Evolutionary conservation across 2,329 filamentous ascomycete genomes (phyloP), one percentile per base, ranked within the genome.

Genomic region (Pseudogymnoascus sp.): DNA sequence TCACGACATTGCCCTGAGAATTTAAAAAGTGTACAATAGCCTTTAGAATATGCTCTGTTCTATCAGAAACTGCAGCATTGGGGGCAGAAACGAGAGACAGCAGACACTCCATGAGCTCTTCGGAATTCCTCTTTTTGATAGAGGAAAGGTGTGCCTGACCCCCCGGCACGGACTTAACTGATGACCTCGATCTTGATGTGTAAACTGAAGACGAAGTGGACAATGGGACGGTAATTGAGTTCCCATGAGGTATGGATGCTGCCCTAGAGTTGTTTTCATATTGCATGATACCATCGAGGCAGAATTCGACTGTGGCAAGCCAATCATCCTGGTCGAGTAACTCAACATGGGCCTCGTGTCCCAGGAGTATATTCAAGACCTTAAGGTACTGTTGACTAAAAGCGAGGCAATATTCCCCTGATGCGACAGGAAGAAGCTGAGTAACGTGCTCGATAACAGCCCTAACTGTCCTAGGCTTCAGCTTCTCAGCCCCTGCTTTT

Each of bases 371-470:
- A 4, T 82, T 78, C 66, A 99, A 76, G 17, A 86, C 83, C 75
- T 90, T 96, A 66, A 90, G 81, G 71, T 97, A 96, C 69, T 94
- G 85, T 58, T 85, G 80, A 24, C 86, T 76, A 4, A 99, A 78
- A 10, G 88, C 86, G 62, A 85, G 80, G 65, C 90, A 85, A 60
- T 88, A 83, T 1, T 78, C 80, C 11, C 84, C 84, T 60, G 85
- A 82, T 1, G 80, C 73, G 13, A 78, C 81, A 1, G 85, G 83
- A 3, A 96, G 78, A 15, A 85, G 84, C 66, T 96, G 86, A 2
- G 84, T 86, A 64, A 97, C 87, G 74, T 96, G 92, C 65, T 91
- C 86, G 65, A 96, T 79, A 13, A 97, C 77, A 5, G 88, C 84
- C 67, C 87, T 82, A n/a, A 93, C 79, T 0, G 92, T 93, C 72